Conservation (phyloP, 805 yeast genomes). For the Komagataella mondaviorum region DNA sequence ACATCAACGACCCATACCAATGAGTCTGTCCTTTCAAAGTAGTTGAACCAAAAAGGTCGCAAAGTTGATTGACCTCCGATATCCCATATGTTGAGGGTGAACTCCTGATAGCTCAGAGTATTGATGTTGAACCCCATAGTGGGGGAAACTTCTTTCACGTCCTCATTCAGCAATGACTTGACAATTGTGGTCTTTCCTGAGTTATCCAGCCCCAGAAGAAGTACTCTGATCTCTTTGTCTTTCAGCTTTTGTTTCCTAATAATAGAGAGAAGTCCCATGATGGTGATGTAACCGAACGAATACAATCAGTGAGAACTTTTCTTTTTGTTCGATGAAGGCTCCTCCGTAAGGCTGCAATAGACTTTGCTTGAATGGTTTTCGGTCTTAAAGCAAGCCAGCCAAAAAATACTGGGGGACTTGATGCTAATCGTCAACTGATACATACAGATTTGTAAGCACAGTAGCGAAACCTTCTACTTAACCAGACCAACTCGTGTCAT, state of each 20-base stretch:
- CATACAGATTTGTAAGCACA: neutral
- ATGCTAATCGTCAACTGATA: neutral
- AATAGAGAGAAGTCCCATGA: slow-evolving; percentile 72
- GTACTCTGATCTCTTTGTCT: slow-evolving; percentile 62
- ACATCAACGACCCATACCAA: slow-evolving; percentile 83
- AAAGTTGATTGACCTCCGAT: slow-evolving; percentile 83
- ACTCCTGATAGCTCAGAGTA: slow-evolving; percentile 27
- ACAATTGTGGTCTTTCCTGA: slow-evolving; percentile 87
- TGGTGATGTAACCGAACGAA: neutral
- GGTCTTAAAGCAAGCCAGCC: neutral
- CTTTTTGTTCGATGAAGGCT: neutral
- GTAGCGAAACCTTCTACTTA: neutral
- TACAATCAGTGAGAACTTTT: neutral
- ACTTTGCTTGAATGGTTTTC: neutral
- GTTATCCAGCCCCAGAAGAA: slow-evolving; percentile 78
- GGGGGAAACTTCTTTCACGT: slow-evolving; percentile 52
- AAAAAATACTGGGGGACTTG: neutral
- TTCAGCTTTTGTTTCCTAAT: slow-evolving; percentile 73
- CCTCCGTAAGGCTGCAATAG: neutral
- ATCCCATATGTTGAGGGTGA: slow-evolving; percentile 55
- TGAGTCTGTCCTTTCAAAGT: slow-evolving; percentile 71
- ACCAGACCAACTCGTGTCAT: neutral
- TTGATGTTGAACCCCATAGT: slow-evolving; percentile 82
- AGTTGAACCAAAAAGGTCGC: slow-evolving; percentile 87
- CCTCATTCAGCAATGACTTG: slow-evolving; percentile 36